Evolutionary conservation across 1,284 basidiomycete genomes (phyloP).

Genomic region (Grifola frondosa): DNA sequence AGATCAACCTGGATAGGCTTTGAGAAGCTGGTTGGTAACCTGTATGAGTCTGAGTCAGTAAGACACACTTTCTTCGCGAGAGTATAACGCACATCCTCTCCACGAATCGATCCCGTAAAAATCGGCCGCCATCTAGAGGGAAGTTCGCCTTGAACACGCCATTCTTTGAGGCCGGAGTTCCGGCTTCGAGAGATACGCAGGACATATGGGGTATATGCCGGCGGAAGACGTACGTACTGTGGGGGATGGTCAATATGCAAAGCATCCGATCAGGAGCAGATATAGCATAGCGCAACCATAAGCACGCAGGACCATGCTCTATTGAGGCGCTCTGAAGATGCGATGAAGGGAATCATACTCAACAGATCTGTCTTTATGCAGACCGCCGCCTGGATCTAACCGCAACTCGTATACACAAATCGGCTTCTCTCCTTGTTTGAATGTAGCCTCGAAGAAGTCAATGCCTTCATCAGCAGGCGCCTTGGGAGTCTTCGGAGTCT

Average conservation of each 20-base stretch:
- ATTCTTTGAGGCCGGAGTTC: constrained; percentile 82
- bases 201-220: constrained; percentile 83
- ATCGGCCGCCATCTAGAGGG: constrained; percentile 86
- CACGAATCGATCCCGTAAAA: constrained; percentile 73
- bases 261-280: not conserved
- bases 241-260: not conserved
- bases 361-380: constrained; percentile 77
- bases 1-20: constrained; percentile 90
- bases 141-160: constrained; percentile 93
- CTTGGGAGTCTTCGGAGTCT: constrained; percentile 54
- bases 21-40: constrained; percentile 76
- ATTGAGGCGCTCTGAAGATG: no score
- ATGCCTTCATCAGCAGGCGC: constrained; percentile 90
- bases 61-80: not conserved
- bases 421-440: constrained; percentile 53
- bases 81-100: constrained; percentile 65
- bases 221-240: constrained; percentile 91
- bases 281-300: not conserved
- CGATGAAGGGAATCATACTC: constrained; percentile 33
- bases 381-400: constrained; percentile 86
- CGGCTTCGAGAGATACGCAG: constrained; percentile 87
- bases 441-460: constrained; percentile 73
- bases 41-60: constrained; percentile 32
- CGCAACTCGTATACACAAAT: constrained; percentile 82
- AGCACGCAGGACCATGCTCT: no score